Base-by-base conservation (phyloP, 495 filamentous ascomycete genomes). In the Talaromyces trachyspermus region DNA sequence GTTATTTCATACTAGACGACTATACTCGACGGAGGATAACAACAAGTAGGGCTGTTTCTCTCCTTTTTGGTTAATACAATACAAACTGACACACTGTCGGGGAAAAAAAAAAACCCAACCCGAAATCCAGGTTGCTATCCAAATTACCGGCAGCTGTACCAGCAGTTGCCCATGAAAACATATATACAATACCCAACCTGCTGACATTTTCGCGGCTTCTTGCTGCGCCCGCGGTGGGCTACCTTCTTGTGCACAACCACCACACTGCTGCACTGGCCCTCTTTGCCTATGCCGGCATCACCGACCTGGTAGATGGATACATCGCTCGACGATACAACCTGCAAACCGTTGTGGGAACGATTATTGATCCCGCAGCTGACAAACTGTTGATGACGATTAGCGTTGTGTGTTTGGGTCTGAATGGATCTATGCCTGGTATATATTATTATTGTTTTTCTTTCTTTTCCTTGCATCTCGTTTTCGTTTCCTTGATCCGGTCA, bases 301-400 rank as follows among this genome's bases (percentile, higher is more conserved):
- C 91, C 22, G 92, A 98, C 55, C 70, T 92, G 0, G 72, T 95
- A 2, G 92, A 98, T 65, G 92, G 92, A 30, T 95, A 80, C 69
- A 89, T 98, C 49, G 92, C 92, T 12, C 80, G 92, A 33, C 74
- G 72, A 40, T 97, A 84, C 76, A 83, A 89, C 30, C 79, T 88
- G 9, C 83, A 89, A 64, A 97, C 92, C 0, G 94, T 98, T 1
- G 88, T 97, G 11, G 92, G 92, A n/a, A 90, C 85, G 39, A 81
- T 98, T 25, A 89, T 98, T 46, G 91, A 97, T 56, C 91, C 91
- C 9, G 92, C 95, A 85, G 91, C 91, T 11, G 91, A 97, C 59
- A 97, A 97, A 72, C 79, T 80, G 9, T 71, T 97, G 50, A 97
- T 98, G 92, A 95, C 89, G 2, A 76, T 95, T 25, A 68, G 94